These are phyloP conservation scores for Endothia cerciana DNA, from an alignment of 2,329 filamentous ascomycete genomes.

Conservation along the genomic window DNA sequence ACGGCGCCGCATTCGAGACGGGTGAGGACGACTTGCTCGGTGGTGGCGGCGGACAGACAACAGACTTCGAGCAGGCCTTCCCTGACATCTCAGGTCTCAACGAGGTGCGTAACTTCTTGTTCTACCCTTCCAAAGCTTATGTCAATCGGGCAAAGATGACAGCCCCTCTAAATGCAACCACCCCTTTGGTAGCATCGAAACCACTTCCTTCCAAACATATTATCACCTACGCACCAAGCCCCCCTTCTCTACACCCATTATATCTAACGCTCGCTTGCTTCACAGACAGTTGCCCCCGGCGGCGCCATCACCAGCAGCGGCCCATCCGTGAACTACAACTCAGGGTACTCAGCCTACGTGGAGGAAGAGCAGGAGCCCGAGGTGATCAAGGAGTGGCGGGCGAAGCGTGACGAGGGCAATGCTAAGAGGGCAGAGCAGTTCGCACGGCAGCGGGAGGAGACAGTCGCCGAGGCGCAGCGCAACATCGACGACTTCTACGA, in stretches of 20 bases:
- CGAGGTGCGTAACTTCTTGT: conserved; percentile 56
- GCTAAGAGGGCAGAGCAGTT: conserved; percentile 85
- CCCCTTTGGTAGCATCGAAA: neutral
- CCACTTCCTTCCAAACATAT: neutral
- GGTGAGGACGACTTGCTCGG: conserved; percentile 74
- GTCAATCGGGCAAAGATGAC: too few relatives aligned
- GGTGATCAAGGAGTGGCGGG: conserved; percentile 89
- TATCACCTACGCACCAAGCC: neutral
- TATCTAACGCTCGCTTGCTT: conserved; percentile 7
- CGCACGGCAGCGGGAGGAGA: conserved; percentile 79
- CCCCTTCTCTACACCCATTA: neutral
- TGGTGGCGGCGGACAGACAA: conserved; percentile 47
- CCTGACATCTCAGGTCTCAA: conserved; percentile 74
- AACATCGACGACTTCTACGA: conserved; percentile 99
- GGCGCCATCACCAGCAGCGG: conserved; percentile 74
- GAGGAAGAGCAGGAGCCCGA: conserved; percentile 75
- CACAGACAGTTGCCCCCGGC: conserved; percentile 71
- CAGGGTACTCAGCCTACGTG: conserved; percentile 60
- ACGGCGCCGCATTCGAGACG: conserved; percentile 67
- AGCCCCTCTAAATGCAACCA: neutral
- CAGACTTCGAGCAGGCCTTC: conserved; percentile 84
- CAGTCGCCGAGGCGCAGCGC: conserved; percentile 84
- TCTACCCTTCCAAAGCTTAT: neutral
- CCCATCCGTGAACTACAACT: conserved; percentile 65
- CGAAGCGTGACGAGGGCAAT: conserved; percentile 81